These are phyloP conservation scores for Rhizomucor pusillus DNA, from an alignment of 371 early-diverging fungal species.

Conservation along the genomic window DNA sequence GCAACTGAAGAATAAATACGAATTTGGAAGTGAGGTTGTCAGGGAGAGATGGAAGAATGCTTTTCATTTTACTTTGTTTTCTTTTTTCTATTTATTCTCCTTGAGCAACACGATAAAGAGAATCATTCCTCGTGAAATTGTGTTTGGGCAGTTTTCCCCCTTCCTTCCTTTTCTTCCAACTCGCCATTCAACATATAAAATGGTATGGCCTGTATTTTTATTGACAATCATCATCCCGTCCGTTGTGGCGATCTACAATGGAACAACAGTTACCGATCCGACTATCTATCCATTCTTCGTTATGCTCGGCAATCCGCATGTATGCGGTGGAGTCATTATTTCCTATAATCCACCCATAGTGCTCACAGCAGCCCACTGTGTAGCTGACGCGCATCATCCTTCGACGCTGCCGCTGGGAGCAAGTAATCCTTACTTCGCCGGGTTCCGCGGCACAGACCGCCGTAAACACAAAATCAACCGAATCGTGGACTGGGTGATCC, in stretches of 20 bases:
- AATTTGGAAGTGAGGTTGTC: too few species aligned
- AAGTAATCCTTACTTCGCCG: conserved; percentile 22
- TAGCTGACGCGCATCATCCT: conserved; percentile 25
- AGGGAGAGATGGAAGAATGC: too few species aligned
- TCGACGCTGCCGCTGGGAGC: conserved; percentile 1
- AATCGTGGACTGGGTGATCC: conserved; percentile 33
- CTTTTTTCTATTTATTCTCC: too few species aligned
- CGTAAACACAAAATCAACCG: conserved; percentile 20
- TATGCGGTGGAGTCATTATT: conserved; percentile 44
- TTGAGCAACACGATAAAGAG: too few species aligned
- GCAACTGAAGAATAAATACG: too few species aligned
- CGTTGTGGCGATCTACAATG: conserved; percentile 25
- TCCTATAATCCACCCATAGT: conserved; percentile 39
- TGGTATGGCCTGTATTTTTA: background rate
- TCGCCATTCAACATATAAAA: background rate
- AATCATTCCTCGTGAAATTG: too few species aligned
- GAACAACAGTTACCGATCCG: conserved; percentile 22
- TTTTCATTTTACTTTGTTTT: too few species aligned
- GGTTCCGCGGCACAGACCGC: conserved; percentile 19
- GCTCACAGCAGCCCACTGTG: conserved; percentile 51
- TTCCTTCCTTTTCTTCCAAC: too few species aligned
- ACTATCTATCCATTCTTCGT: conserved; percentile 40
- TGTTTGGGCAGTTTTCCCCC: too few species aligned
- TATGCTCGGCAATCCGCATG: conserved; percentile 46
- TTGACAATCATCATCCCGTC: background rate